Evolutionary conservation across 1,284 basidiomycete genomes (phyloP), one percentile per base, ranked within the genome.

Genomic region (Schizophyllum amplum): DNA sequence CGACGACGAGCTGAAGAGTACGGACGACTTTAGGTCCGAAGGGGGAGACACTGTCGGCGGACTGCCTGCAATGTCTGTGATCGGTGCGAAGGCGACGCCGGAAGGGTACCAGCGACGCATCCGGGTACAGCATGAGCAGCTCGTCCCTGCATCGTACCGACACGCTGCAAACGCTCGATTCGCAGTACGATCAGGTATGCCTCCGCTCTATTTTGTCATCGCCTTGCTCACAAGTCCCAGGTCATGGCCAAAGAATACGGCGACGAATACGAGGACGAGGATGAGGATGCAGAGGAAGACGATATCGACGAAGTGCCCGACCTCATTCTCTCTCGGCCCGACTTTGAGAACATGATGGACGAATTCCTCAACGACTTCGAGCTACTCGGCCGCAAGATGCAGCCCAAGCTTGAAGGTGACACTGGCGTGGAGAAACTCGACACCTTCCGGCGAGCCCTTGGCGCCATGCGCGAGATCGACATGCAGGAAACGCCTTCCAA

Each of bases 81-180:
- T 87, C 52, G 88, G 92, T 51, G 86, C 85, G 25, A 90, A 89
- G 76, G 62, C 75, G 85, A 58, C 69, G 77, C 63, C 77, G 90
- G 64, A 90, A 87, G 67, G 84, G 84, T 6, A 77, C 83, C 1
- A 92, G 89, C 49, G 87, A 93, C 63, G 92, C 90, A 1, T 92
- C 92, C 21, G 92, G 92, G 11, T 95, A 94, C 76, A 92, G 89
- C 68, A 98, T 99, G 96, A 96, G 90, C 67, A 94, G 92, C 64
- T 95, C 93, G 2, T 93, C 93, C 23, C 94, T 99, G 90, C 92
- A 86, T 73, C 82, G 97, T 47, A 99, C 94, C 65, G 85, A 94
- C 64, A 87, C 92, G 0, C 73, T 99, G 33, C 84, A 90, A 51
- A 87, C 86, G 4, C 78, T 99, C 24, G 97, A 99, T 67, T 93